Conservation (phyloP, 345 rosid species). For the Microthlaspi erraticum region DNA sequence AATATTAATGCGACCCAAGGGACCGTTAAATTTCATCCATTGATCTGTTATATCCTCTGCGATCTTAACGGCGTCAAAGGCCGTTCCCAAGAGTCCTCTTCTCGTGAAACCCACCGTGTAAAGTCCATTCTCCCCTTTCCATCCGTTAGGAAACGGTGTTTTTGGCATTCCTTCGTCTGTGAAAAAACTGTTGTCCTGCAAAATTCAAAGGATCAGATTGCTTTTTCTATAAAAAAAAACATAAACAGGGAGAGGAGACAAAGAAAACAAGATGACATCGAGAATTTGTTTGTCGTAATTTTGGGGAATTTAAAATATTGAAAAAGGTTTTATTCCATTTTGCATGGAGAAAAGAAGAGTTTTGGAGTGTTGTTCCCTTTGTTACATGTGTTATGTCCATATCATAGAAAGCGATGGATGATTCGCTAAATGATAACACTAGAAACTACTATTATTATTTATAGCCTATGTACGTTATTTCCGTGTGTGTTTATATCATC, state of each 20-base stretch:
- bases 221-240: neutral
- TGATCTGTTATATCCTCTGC: slow-evolving; percentile 66
- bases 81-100: slow-evolving; percentile 81
- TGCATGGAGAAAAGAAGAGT: slow-evolving; percentile 50
- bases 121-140: slow-evolving; percentile 84
- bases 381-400: slow-evolving; percentile 37
- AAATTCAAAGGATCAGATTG: neutral
- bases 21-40: slow-evolving; percentile 50
- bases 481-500: neutral
- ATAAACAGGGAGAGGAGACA: neutral
- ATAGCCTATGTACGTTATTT: neutral
- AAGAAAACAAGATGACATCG: slow-evolving; percentile 5
- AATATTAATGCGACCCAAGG: slow-evolving; percentile 22
- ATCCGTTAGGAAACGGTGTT: slow-evolving; percentile 81
- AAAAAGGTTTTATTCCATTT: slow-evolving; percentile 36
- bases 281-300: neutral
- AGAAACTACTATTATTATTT: slow-evolving; percentile 23
- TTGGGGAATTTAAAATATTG: slow-evolving; percentile 24
- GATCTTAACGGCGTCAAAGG: slow-evolving; percentile 73
- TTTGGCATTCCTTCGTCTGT: slow-evolving; percentile 86
- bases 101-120: slow-evolving; percentile 92
- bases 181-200: slow-evolving; percentile 70
- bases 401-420: slow-evolving; percentile 44
- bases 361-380: slow-evolving; percentile 44
- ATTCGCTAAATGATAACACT: slow-evolving; percentile 35